Conservation (phyloP, 208 protist species). For the Leishmania braziliensis region DNA sequence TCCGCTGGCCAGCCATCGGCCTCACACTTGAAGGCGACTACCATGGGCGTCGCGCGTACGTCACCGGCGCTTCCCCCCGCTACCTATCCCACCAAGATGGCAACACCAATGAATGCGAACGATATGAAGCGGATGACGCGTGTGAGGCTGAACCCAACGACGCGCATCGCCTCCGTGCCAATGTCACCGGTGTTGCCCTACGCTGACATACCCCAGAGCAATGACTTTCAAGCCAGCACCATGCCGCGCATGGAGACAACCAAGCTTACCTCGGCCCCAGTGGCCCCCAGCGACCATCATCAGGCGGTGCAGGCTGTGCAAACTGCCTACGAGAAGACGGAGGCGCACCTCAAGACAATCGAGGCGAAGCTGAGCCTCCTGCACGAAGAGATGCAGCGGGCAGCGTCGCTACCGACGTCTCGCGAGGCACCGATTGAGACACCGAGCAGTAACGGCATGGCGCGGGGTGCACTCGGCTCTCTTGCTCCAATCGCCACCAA, state of each 20-base stretch:
- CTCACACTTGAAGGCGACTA: background rate
- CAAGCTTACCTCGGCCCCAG: background rate
- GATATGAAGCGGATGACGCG: conserved; percentile 14
- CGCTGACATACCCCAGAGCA: background rate
- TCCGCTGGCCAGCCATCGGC: background rate
- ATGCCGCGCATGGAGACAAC: background rate
- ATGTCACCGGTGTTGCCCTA: background rate
- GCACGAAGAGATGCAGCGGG: conserved; percentile 54
- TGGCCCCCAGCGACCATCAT: background rate
- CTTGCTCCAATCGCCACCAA: background rate
- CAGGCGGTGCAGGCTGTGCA: conserved; percentile 22
- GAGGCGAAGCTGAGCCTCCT: conserved; percentile 51
- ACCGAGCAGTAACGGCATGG: background rate
- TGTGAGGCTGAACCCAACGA: conserved; percentile 26
- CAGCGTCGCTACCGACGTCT: conserved; percentile 10
- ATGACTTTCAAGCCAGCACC: background rate
- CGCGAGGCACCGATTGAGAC: background rate
- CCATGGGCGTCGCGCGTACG: background rate
- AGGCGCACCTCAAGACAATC: conserved; percentile 48
- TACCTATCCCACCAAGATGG: background rate
- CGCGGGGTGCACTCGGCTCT: background rate
- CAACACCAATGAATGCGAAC: background rate
- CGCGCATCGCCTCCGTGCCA: conserved; percentile 26
- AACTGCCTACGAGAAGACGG: conserved; percentile 31
- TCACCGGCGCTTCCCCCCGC: background rate